Conservation (phyloP, 192 early-diverging fungal species). For the Allomyces macrogynus region DNA sequence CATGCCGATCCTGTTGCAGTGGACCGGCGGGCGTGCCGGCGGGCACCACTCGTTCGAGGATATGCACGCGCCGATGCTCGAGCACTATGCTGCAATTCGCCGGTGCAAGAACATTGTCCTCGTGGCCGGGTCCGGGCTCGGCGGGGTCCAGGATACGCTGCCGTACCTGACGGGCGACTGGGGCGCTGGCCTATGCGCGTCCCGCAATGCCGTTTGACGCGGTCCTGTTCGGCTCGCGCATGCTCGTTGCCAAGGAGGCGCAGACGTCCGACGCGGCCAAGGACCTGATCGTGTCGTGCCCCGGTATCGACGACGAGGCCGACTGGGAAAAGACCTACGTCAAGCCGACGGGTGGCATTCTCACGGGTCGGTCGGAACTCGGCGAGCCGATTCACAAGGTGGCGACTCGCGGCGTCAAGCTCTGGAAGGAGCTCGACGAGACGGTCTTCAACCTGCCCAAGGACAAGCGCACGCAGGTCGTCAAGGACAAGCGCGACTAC, state of each 20-base stretch:
- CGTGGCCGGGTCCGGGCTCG: constrained; percentile 82
- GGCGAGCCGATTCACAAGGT: constrained; percentile 89
- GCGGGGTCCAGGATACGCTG: constrained; percentile 60
- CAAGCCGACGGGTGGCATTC: constrained; percentile 52
- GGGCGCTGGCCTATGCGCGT: constrained; percentile 48
- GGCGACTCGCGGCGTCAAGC: constrained; percentile 54
- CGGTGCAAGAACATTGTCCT: constrained; percentile 57
- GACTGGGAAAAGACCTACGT: constrained; percentile 74
- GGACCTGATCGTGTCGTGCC: constrained; percentile 62
- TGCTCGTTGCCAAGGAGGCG: constrained; percentile 84
- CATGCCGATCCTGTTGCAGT: constrained; percentile 79
- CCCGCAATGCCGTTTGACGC: constrained; percentile 94
- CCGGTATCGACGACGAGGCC: constrained; percentile 54
- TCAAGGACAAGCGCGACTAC: constrained; percentile 65
- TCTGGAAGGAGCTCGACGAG: constrained; percentile 64
- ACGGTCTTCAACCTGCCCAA: constrained; percentile 62
- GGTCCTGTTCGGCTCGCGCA: constrained; percentile 81
- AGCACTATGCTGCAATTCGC: constrained; percentile 62
- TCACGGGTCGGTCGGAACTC: constrained; percentile 68
- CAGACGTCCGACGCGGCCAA: constrained; percentile 57
- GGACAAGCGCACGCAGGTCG: constrained; percentile 48
- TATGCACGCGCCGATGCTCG: constrained; percentile 75
- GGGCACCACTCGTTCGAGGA: constrained; percentile 95
- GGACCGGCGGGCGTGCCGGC: constrained; percentile 90
- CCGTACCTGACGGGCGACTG: constrained; percentile 78